Conservation (phyloP, 1,284 basidiomycete genomes). For the Mycosarcoma maydis region DNA sequence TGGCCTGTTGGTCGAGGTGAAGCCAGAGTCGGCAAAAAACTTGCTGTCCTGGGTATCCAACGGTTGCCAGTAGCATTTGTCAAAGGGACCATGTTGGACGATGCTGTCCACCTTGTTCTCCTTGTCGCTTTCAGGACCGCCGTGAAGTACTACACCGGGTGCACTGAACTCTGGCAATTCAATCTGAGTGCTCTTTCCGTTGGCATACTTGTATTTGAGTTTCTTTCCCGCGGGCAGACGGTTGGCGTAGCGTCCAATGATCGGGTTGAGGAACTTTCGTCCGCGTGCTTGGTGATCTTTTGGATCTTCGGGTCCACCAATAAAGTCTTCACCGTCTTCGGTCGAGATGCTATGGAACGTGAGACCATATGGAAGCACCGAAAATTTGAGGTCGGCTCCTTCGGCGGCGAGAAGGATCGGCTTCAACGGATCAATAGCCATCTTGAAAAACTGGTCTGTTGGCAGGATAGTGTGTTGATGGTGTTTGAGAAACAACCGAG, state of each 20-base stretch:
- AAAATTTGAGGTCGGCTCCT: slow-evolving; percentile 30
- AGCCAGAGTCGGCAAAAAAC: slow-evolving; percentile 34
- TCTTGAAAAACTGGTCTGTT: background rate
- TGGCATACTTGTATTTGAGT: slow-evolving; percentile 28
- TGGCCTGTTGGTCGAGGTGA: slow-evolving; percentile 28
- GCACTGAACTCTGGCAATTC: slow-evolving; percentile 48
- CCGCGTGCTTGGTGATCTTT: slow-evolving; percentile 42
- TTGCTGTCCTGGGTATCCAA: slow-evolving; percentile 33
- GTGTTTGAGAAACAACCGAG: background rate
- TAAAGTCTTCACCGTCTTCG: slow-evolving; percentile 48
- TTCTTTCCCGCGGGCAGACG: slow-evolving; percentile 56
- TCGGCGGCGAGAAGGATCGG: slow-evolving; percentile 40
- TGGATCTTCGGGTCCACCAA: slow-evolving; percentile 59
- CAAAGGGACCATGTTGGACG: slow-evolving; percentile 56
- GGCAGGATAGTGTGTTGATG: too few relatives aligned
- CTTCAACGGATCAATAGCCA: slow-evolving; percentile 51
- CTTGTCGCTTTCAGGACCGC: slow-evolving; percentile 48
- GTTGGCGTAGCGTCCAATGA: slow-evolving; percentile 63
- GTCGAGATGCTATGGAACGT: slow-evolving; percentile 54
- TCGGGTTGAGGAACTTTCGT: slow-evolving; percentile 56
- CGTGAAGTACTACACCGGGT: slow-evolving; percentile 55
- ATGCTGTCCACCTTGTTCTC: slow-evolving; percentile 22
- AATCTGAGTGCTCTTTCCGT: slow-evolving; percentile 27
- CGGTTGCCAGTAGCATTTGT: slow-evolving; percentile 53
- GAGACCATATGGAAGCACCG: slow-evolving; percentile 59